Percentiles rank a stretch among this genome's conserved stretches.
Evolutionary conservation across 768 basidiomycete genomes (phyloP).

Genomic region (Hygrophoropsis aurantiaca): DNA sequence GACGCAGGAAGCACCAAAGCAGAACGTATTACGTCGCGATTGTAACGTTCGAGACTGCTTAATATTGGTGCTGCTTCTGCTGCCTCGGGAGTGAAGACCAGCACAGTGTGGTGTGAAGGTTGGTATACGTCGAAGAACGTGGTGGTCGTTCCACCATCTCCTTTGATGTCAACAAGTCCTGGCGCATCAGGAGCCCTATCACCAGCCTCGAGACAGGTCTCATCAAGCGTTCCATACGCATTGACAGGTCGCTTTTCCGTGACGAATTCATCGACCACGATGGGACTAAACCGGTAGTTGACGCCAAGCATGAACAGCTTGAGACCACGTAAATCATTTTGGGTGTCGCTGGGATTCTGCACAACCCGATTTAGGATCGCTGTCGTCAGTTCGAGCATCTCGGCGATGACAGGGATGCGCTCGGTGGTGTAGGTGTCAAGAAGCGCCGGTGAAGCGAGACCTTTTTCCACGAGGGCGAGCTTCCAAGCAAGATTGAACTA

Average conservation of each 20-base stretch:
- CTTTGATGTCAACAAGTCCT: constrained; percentile 9
- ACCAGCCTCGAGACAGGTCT: constrained; percentile 11
- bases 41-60: neutral
- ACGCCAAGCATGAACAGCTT: constrained; percentile 18
- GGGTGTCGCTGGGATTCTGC: no score
- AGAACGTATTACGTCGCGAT: neutral
- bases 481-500: constrained; percentile 37
- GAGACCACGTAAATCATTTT: neutral
- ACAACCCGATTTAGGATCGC: constrained; percentile 8
- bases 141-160: neutral
- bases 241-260: neutral
- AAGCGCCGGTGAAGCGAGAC: constrained; percentile 19
- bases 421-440: constrained; percentile 28
- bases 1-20: neutral
- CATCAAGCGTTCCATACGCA: constrained; percentile 3
- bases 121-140: constrained; percentile 13
- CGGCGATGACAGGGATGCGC: constrained; percentile 28
- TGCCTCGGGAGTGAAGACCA: constrained; percentile 32
- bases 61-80: neutral
- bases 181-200: constrained; percentile 28
- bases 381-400: constrained; percentile 23
- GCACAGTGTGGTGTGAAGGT: constrained; percentile 36
- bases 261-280: constrained; percentile 18
- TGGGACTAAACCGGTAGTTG: constrained; percentile 27
- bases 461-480: constrained; percentile 27